Evolutionary conservation across 352 stramenopile species (phyloP), one percentile per base, ranked within the genome.

Genomic region (Globisporangium alternatum): DNA sequence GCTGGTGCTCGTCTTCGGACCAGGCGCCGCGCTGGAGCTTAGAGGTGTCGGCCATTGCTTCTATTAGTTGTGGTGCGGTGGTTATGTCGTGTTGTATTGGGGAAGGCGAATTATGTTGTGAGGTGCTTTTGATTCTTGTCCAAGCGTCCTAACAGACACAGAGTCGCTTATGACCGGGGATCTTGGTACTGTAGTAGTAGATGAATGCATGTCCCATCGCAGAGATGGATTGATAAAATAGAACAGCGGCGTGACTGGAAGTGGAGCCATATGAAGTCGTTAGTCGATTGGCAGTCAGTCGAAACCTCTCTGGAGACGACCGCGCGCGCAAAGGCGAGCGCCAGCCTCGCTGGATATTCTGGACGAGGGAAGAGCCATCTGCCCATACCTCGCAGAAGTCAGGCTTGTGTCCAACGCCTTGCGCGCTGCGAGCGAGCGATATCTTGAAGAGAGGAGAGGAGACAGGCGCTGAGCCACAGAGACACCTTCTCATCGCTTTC

Each of bases 1-100:
- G 64, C 4, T 44, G 45, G 55, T 74, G 67, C 44, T 74, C 67
- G 8, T 66, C 63, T 8, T 56, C 41, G 19, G 67, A 71, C 67
- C 67, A 74, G 12, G 48, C 51, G 9, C 64, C 64, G 30, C 61
- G 61, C 30, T 44, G 35, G 17, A 55, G 47, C 44, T 55, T 45
- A 4, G 10, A 30, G 33, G 4, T 17, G 19, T 37, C 45, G 5
- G 54, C 5, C 35, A 51, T 54, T 54, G 22, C 22, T 8, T 13
- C 47, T 41, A 10, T 10, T 41, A 10, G 35, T 35, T 47, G n/a
- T 15, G 17, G 25, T 10, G 30, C 5, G 21, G 19, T 33, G 35
- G 7, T 17, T 21, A 10, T 48, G 35, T 41, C 31, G 35, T 41
- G 35, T 44, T 48, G 13, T 5, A 3, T 48, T 17, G 25, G 28